A percentile compares a stretch with the other conserved stretches of the same genome.
Evolutionary conservation across 345 rosid genomes (phyloP).

Genomic region (Eucalyptus virginea): DNA sequence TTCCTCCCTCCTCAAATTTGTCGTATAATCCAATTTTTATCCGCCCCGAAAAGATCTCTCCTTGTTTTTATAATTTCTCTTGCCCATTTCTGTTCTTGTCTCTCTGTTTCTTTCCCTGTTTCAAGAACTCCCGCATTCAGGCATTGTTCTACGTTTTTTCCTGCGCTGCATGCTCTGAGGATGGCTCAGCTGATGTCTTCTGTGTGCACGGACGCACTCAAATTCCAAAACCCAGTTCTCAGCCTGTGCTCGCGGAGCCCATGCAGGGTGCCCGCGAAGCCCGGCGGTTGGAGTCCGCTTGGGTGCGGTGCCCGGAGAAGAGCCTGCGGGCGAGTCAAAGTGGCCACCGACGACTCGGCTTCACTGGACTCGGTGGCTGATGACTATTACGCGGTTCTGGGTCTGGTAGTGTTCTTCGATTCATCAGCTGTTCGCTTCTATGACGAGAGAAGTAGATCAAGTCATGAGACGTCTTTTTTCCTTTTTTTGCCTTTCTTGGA

Average conservation of each 20-base stretch:
- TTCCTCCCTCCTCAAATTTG: constrained; percentile 23
- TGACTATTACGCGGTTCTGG: constrained; percentile 84
- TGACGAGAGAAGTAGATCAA: neutral
- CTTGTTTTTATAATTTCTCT: neutral
- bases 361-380: constrained; percentile 41
- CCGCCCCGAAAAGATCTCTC: neutral
- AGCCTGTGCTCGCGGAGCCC: constrained; percentile 16
- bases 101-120: neutral
- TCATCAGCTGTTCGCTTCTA: neutral
- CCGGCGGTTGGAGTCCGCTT: constrained; percentile 8
- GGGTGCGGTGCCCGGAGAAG: constrained; percentile 17
- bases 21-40: neutral
- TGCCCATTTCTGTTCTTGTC: neutral
- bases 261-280: constrained; percentile 16
- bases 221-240: constrained; percentile 33
- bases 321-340: constrained; percentile 26
- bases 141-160: neutral
- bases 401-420: constrained; percentile 39
- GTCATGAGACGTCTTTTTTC: neutral
- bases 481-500: neutral
- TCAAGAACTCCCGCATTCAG: neutral
- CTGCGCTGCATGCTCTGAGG: neutral
- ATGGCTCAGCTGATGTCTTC: constrained; percentile 84
- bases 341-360: constrained; percentile 38
- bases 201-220: constrained; percentile 58